A percentile compares a stretch with the other conserved stretches of the same genome.
Evolutionary conservation across 2,329 filamentous ascomycete genomes (phyloP).

Genomic region (Aspergillus hiratsukae): DNA sequence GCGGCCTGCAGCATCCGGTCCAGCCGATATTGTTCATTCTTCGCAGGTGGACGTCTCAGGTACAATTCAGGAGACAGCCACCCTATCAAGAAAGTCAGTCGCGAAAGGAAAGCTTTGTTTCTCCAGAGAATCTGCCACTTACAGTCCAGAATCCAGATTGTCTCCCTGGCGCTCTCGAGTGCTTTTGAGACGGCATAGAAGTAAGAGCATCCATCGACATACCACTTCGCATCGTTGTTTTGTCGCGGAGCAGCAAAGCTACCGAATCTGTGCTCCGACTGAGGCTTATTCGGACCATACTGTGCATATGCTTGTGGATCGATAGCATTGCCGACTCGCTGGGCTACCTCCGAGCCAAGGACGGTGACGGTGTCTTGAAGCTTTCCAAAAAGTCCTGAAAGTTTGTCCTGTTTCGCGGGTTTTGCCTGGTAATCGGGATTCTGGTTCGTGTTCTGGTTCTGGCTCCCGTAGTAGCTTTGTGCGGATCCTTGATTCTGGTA

Average conservation of each 20-base stretch:
- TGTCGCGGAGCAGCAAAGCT: conserved; percentile 69
- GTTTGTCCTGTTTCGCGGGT: conserved; percentile 31
- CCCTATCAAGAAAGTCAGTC: conserved; percentile 38
- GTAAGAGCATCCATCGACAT: conserved; percentile 77
- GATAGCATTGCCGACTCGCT: conserved; percentile 44
- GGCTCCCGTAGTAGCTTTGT: conserved; percentile 22
- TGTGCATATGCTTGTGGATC: conserved; percentile 47
- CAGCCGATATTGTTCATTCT: conserved; percentile 77
- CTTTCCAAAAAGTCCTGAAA: conserved; percentile 51
- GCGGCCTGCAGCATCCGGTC: conserved; percentile 78
- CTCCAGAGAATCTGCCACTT: conserved; percentile 12
- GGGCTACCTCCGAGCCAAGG: conserved; percentile 49
- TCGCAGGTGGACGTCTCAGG: conserved; percentile 72
- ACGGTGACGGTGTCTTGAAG: conserved; percentile 50
- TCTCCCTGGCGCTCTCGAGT: conserved; percentile 69
- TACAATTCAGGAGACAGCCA: conserved; percentile 88
- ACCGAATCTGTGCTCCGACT: conserved; percentile 48
- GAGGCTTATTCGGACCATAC: conserved; percentile 34
- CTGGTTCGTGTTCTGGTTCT: conserved; percentile 8
- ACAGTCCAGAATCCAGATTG: conserved; percentile 81
- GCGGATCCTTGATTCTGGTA: conserved; percentile 9
- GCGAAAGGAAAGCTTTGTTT: background rate
- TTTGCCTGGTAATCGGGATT: conserved; percentile 25
- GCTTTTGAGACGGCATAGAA: conserved; percentile 81
- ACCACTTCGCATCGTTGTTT: conserved; percentile 77